Evolutionary conservation across 2,329 filamentous ascomycete species (phyloP), one percentile per base, ranked within the genome.

Genomic region (Arachnopeziza araneosa): DNA sequence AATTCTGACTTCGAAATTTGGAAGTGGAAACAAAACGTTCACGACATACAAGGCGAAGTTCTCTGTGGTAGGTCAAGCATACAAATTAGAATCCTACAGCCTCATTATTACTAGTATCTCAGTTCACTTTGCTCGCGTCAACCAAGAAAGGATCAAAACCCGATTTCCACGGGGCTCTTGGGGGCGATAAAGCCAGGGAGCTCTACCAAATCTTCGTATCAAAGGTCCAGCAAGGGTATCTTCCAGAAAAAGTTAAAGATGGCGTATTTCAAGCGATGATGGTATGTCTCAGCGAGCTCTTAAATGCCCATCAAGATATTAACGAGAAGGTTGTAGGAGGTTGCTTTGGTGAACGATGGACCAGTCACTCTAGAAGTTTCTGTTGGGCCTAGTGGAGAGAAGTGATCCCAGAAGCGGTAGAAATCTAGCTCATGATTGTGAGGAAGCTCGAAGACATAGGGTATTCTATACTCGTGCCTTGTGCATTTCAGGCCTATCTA

Each of bases 181-280:
- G 84, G 54, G 87, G 88, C 2, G 85, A 90, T 12, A 85, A 93
- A 59, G 95, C 93, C 24, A 90, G 86, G 68, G 82, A 82, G 63
- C 80, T 98, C 7, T 99, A 98, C 72, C 84, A 93, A 58, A 81
- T 88, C 71, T 98, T 99, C 77, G 85, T 93, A 67, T 77, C 83
- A 55, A 90, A 89, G 68, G 85, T 98, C 50, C 83, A 86, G 68
- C 80, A 86, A 57, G 80, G 85, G 2, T 96, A 98, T 73, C 74
- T 78, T 5, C 75, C 83, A 7, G 89, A 91, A 9, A 87, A 82
- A 64, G 93, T 99, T 60, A 92, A 96, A 73, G 88, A 99, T 72
- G 95, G 96, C n/a, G 86, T 93, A 30, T 99, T 99, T 74, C 93
- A 96, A 72, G 95, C 95, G 55, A 97, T 96, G 93, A 99, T 99